These are phyloP conservation scores for Rhizopus stolonifer DNA, from an alignment of 371 early-diverging fungal species.

Conservation along the genomic window DNA sequence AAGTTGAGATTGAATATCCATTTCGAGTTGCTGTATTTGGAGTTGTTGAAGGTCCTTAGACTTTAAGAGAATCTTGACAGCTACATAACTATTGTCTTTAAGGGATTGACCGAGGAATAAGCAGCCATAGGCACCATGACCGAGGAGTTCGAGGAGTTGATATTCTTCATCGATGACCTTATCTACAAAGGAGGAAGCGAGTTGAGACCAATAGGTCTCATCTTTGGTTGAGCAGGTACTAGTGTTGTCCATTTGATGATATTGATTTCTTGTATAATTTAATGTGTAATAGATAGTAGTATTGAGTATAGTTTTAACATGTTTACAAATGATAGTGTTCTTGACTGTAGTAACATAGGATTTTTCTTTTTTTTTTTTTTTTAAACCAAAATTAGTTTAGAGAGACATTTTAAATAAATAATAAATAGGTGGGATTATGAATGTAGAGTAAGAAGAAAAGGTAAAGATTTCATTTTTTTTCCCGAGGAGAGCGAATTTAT, in stretches of 20 bases:
- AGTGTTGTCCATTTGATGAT: background rate
- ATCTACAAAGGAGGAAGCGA: slow-evolving; percentile 36
- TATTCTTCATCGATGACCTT: slow-evolving; percentile 31
- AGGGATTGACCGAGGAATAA: slow-evolving; percentile 57
- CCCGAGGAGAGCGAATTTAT: background rate
- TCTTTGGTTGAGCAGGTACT: slow-evolving; percentile 4
- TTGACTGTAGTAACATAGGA: too few relatives aligned
- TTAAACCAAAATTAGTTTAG: too few relatives aligned
- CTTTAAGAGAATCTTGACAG: slow-evolving; percentile 75
- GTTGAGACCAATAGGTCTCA: slow-evolving; percentile 33
- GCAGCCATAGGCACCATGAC: slow-evolving; percentile 63
- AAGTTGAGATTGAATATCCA: slow-evolving; percentile 67
- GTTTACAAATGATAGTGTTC: too few relatives aligned
- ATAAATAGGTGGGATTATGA: too few relatives aligned
- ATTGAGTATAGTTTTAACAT: too few relatives aligned
- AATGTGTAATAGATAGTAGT: background rate
- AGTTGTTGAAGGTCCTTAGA: slow-evolving; percentile 57
- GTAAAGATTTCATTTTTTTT: background rate
- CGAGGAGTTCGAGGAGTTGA: slow-evolving; percentile 56
- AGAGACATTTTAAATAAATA: too few relatives aligned
- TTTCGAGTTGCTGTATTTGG: slow-evolving; percentile 71
- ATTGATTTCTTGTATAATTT: background rate
- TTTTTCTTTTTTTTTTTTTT: too few relatives aligned
- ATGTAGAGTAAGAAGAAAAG: too few relatives aligned
- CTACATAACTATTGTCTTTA: slow-evolving; percentile 49